Conservation (phyloP, 2,329 filamentous ascomycete species). For the Arachnomyces sp. region DNA sequence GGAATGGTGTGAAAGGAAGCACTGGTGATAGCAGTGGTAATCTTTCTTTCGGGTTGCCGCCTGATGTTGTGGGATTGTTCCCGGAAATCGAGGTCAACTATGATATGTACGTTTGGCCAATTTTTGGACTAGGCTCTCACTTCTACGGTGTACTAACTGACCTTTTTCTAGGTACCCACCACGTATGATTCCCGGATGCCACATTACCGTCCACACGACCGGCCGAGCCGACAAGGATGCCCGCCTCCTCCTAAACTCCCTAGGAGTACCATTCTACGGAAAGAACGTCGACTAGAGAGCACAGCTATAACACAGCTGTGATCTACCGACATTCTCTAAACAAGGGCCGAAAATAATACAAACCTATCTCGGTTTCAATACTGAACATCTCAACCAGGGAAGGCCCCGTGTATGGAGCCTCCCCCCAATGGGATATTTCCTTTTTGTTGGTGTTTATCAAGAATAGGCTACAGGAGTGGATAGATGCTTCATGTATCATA, state of each 20-base stretch:
- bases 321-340: constrained; percentile 9
- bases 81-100: constrained; percentile 94
- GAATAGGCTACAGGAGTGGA: too few relatives aligned
- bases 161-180: constrained; percentile 47
- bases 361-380: too few relatives aligned
- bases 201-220: constrained; percentile 75
- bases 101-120: constrained; percentile 58
- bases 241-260: constrained; percentile 60
- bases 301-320: constrained; percentile 8
- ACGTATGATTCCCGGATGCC: constrained; percentile 75
- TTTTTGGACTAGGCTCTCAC: neutral
- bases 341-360: too few relatives aligned
- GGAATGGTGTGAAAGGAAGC: constrained; percentile 65
- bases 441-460: too few relatives aligned
- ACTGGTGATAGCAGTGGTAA: constrained; percentile 87
- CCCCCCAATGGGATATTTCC: neutral
- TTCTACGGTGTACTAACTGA: constrained; percentile 6
- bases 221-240: constrained; percentile 80
- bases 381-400: neutral
- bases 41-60: constrained; percentile 68
- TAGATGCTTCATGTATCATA: too few relatives aligned
- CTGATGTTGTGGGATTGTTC: constrained; percentile 71
- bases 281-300: constrained; percentile 49
- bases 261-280: constrained; percentile 76
- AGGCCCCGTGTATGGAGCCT: neutral